These are phyloP conservation scores for Scutellaria galericulata DNA, from an alignment of 257 asterid species.

Conservation along the genomic window DNA sequence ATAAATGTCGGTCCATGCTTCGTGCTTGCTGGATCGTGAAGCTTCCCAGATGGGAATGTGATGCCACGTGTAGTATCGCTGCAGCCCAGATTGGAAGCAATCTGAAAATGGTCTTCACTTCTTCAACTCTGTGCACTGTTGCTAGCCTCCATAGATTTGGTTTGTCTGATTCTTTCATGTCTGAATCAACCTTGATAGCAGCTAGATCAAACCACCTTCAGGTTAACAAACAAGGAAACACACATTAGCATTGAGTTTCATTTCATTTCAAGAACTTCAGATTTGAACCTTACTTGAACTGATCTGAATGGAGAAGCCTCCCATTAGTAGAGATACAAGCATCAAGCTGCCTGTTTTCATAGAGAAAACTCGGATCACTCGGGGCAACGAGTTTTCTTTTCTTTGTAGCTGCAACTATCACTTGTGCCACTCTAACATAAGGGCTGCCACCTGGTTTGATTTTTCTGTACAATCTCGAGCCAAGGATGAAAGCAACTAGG, in stretches of 20 bases:
- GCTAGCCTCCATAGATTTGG: conserved; percentile 78
- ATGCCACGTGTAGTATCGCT: conserved; percentile 59
- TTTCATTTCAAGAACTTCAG: neutral
- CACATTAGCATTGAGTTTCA: neutral
- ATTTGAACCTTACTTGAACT: conserved; percentile 63
- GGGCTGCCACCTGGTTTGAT: conserved; percentile 89
- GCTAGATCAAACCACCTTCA: conserved; percentile 82
- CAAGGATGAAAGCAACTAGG: conserved; percentile 53
- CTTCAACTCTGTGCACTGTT: conserved; percentile 81
- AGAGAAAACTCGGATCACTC: conserved; percentile 42
- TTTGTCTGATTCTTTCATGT: conserved; percentile 38
- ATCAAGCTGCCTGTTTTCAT: conserved; percentile 61
- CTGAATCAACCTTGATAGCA: conserved; percentile 52
- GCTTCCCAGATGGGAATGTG: conserved; percentile 61
- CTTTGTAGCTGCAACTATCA: conserved; percentile 68
- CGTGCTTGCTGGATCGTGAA: conserved; percentile 83
- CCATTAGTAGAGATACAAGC: conserved; percentile 58
- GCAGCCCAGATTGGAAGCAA: conserved; percentile 78
- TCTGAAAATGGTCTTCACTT: conserved; percentile 68
- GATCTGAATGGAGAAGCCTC: conserved; percentile 70
- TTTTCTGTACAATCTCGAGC: conserved; percentile 60
- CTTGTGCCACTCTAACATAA: conserved; percentile 62
- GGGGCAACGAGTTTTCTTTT: conserved; percentile 54
- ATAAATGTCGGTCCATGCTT: conserved; percentile 69
- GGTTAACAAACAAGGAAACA: neutral